phyloP scores from a whole-genome alignment of 495 filamentous ascomycete genomes.

The Sphaerosporella brunnea region DNA sequence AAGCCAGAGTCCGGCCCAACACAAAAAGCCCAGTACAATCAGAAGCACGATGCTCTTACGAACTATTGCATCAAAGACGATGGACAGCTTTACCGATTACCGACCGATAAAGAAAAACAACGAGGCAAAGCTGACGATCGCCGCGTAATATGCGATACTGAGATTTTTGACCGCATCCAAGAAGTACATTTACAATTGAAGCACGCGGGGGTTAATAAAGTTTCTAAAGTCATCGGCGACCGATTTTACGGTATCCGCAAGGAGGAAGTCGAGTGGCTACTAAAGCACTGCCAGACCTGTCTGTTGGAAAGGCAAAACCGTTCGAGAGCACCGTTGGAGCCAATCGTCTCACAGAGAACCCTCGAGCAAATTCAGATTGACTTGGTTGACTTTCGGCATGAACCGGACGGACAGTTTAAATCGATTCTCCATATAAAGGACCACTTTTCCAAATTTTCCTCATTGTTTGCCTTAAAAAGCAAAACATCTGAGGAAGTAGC shows the following conservation, averaged over 20 bases:
- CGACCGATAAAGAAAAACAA: not conserved
- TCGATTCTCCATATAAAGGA: slow-evolving; percentile 17
- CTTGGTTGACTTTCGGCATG: slow-evolving; percentile 12
- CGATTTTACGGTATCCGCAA: slow-evolving; percentile 8
- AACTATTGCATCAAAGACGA: not conserved
- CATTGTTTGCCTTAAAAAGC: slow-evolving; percentile 1
- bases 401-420: slow-evolving; percentile 6
- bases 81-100: not conserved
- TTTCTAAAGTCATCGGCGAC: not conserved
- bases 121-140: not conserved
- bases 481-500: slow-evolving; percentile 4
- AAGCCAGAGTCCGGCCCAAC: not conserved
- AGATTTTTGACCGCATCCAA: not conserved
- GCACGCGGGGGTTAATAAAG: not conserved
- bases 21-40: not conserved
- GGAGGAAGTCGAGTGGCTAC: slow-evolving; percentile 4
- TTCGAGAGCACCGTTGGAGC: not conserved
- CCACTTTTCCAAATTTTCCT: slow-evolving; percentile 13
- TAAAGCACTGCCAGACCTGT: slow-evolving; percentile 9
- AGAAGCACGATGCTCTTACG: not conserved
- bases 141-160: not conserved
- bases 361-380: slow-evolving; percentile 16
- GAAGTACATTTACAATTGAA: not conserved
- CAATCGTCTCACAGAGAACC: slow-evolving; percentile 2
- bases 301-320: slow-evolving; percentile 1